Conservation (phyloP, 2,329 filamentous ascomycete genomes). For the Botrytis hyacinthi region DNA sequence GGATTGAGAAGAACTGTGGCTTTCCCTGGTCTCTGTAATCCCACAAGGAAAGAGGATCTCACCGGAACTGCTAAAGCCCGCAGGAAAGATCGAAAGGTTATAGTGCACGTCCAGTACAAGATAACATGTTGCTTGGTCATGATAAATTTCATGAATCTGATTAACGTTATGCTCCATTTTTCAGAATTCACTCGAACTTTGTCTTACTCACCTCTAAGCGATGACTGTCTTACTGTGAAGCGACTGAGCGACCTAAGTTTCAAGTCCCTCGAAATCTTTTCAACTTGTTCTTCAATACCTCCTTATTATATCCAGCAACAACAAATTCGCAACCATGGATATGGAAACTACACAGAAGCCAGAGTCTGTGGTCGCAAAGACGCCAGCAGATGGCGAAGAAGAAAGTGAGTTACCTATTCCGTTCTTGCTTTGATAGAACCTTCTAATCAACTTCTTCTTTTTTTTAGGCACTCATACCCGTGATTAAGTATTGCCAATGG, state of each 20-base stretch:
- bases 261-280: rapidly evolving
- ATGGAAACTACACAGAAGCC: rapidly evolving
- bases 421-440: neutral
- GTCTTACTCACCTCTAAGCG: neutral
- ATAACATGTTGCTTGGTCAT: rapidly evolving
- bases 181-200: neutral
- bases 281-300: rapidly evolving
- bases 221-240: neutral
- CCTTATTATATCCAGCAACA: neutral
- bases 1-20: rapidly evolving
- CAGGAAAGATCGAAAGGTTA: neutral
- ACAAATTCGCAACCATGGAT: neutral
- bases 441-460: rapidly evolving
- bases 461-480: neutral
- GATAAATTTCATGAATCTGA: neutral
- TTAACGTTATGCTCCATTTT: neutral
- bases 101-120: neutral
- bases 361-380: neutral
- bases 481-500: rapidly evolving
- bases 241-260: rapidly evolving
- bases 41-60: neutral
- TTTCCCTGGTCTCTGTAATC: rapidly evolving
- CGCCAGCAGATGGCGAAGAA: neutral
- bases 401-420: neutral
- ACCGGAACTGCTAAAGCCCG: neutral